These are phyloP conservation scores for Candida yuanshanica DNA, from an alignment of 805 yeast genomes.

Conservation along the genomic window DNA sequence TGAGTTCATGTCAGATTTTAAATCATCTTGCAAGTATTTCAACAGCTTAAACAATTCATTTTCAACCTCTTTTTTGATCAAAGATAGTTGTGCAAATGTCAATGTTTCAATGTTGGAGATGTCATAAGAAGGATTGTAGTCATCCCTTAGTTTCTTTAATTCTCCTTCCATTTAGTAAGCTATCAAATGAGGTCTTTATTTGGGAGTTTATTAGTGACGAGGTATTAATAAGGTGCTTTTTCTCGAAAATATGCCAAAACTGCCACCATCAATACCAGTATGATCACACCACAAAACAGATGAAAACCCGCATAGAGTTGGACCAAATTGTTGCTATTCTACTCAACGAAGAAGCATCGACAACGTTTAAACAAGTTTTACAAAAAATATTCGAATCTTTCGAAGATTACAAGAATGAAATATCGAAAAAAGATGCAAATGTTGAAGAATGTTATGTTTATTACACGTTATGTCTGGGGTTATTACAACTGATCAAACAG, in stretches of 20 bases:
- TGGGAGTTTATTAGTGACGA: neutral
- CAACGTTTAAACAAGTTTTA: neutral
- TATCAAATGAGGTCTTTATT: no score
- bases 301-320: neutral
- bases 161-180: neutral
- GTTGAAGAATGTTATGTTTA: neutral
- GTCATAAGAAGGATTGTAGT: neutral
- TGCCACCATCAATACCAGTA: neutral
- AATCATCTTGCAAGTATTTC: neutral
- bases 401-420: neutral
- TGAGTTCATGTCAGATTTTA: slow-evolving; percentile 48
- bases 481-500: neutral
- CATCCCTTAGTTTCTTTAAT: neutral
- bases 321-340: neutral
- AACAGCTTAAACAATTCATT: neutral
- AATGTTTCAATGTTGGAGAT: neutral
- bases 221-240: neutral
- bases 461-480: neutral
- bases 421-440: neutral
- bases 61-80: neutral
- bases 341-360: neutral
- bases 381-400: neutral
- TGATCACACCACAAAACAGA: no score
- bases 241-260: neutral
- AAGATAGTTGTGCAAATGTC: neutral